A percentile compares a stretch with the other conserved stretches of the same genome.
Conservation (phyloP, 352 stramenopile species). For the Phytophthora parvispora region DNA sequence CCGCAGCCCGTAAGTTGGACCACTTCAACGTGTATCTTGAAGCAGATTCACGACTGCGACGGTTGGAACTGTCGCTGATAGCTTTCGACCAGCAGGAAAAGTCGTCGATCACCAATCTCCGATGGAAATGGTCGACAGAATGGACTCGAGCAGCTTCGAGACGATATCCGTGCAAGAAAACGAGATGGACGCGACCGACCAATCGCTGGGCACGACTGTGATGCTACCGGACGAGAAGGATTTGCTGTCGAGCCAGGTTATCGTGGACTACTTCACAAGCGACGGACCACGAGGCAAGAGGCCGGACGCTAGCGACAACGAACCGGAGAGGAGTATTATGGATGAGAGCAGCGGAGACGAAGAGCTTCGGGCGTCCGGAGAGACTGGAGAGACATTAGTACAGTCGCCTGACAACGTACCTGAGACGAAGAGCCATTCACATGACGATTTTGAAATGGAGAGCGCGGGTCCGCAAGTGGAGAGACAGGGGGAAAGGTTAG, state of each 20-base stretch:
- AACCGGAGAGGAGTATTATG: conserved; percentile 17
- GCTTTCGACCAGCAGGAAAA: conserved; percentile 25
- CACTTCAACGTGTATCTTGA: conserved; percentile 36
- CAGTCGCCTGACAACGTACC: conserved; percentile 1
- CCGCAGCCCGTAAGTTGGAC: conserved; percentile 7
- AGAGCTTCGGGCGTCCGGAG: conserved; percentile 9
- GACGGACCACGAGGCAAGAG: conserved; percentile 22
- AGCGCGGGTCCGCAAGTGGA: background rate
- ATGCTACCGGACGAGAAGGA: conserved; percentile 23
- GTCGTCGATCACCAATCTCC: conserved; percentile 7
- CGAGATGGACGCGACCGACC: conserved; percentile 7
- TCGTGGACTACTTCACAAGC: conserved; percentile 38
- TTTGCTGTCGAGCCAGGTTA: conserved; percentile 41
- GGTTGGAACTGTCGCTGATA: conserved; percentile 26
- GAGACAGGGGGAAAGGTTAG: background rate
- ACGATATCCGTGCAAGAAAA: conserved; percentile 13
- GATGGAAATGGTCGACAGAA: conserved; percentile 3
- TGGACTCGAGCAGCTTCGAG: conserved; percentile 4
- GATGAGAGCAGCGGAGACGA: conserved; percentile 29
- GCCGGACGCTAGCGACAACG: background rate
- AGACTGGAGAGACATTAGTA: background rate
- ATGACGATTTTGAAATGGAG: background rate
- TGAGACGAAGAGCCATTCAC: background rate
- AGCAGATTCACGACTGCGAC: conserved; percentile 23
- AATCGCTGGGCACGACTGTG: conserved; percentile 24